Percentiles rank a stretch among this genome's conserved stretches.
phyloP scores from a whole-genome alignment of 495 filamentous ascomycete genomes.

The Penicillium manginii region DNA sequence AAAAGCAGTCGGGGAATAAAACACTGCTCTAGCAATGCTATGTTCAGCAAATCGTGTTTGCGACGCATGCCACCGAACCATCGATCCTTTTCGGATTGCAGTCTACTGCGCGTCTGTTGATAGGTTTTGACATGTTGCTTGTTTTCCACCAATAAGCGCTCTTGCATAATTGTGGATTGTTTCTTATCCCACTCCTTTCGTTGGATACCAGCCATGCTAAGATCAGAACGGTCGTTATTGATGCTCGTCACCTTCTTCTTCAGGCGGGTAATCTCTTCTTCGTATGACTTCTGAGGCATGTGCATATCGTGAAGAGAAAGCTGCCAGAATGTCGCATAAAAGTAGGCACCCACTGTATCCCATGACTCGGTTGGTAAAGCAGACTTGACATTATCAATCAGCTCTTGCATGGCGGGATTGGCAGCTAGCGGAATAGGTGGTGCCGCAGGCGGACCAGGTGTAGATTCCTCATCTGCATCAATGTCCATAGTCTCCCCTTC shows the following conservation, averaged over 20 bases:
- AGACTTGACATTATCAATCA: constrained; percentile 69
- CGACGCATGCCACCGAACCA: constrained; percentile 71
- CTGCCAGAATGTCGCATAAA: constrained; percentile 94
- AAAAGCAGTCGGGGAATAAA: constrained; percentile 83
- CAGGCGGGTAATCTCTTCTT: constrained; percentile 66
- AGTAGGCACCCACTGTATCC: constrained; percentile 69
- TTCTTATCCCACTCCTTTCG: constrained; percentile 69
- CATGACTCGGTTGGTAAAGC: constrained; percentile 66
- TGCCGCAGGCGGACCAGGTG: constrained; percentile 3
- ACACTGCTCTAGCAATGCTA: constrained; percentile 83
- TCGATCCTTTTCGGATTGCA: constrained; percentile 75
- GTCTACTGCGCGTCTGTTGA: constrained; percentile 60
- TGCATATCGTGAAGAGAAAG: constrained; percentile 79
- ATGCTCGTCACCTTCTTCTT: constrained; percentile 63
- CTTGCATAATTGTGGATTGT: constrained; percentile 58
- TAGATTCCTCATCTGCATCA: constrained; percentile 34
- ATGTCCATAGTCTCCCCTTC: constrained; percentile 40
- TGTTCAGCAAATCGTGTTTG: constrained; percentile 69
- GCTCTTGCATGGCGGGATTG: constrained; percentile 74
- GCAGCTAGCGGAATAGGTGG: constrained; percentile 48
- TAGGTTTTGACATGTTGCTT: constrained; percentile 68
- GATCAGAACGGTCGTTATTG: constrained; percentile 71
- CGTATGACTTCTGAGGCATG: constrained; percentile 73
- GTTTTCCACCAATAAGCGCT: constrained; percentile 70
- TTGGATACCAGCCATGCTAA: constrained; percentile 61